Conservation (phyloP, 345 rosid genomes). For the Citrus sinensis region DVS_A1.0 CM039167.1:9443001-9443500, state of each 20-base stretch:
- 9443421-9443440: neutral
- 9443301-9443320: neutral
- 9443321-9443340: neutral
- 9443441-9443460: no score
- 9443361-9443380: neutral
- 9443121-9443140: conserved; percentile 48
- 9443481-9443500: no score
- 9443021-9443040: conserved; percentile 14
- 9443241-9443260: neutral
- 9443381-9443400: neutral
- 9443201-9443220: neutral
- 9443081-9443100: conserved; percentile 33
- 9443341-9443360: neutral
- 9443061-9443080: conserved; percentile 16
- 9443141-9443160: conserved; percentile 58
- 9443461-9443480: no score
- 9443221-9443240: neutral
- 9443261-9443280: neutral
- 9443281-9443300: neutral
- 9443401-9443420: neutral
- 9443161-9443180: conserved; percentile 47
- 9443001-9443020: conserved; percentile 22
- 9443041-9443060: conserved; percentile 7
- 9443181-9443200: conserved; percentile 16
- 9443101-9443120: conserved; percentile 18